Percentiles rank a stretch among this genome's conserved stretches.
Conservation (phyloP, 2,329 filamentous ascomycete genomes). For the Microascus cirrosus region DNA sequence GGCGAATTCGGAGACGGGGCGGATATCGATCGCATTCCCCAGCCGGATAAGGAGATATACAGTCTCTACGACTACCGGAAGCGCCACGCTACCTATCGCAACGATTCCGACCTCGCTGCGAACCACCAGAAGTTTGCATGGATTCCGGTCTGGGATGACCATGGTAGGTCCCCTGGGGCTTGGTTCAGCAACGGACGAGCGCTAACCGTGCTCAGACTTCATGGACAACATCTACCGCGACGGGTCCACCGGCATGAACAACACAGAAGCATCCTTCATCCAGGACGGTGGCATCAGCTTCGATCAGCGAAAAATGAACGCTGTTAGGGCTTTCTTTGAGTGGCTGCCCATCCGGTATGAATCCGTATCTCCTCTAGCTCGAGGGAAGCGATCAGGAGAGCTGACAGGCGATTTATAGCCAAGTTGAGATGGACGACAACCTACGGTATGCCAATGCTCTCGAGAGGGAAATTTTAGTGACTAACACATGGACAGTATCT, state of each 20-base stretch:
- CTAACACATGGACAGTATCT: conserved; percentile 51
- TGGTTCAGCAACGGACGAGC: background rate
- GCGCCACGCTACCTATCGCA: conserved; percentile 25
- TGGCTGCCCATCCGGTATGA: conserved; percentile 29
- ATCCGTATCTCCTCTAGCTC: too few relatives aligned
- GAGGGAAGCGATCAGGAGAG: too few relatives aligned
- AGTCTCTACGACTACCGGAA: conserved; percentile 30
- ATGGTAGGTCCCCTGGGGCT: background rate
- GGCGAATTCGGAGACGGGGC: conserved; percentile 5
- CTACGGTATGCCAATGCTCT: background rate
- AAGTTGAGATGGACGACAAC: background rate
- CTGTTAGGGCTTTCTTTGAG: conserved; percentile 59
- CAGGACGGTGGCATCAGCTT: conserved; percentile 48
- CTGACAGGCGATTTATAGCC: background rate
- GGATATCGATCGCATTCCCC: conserved; percentile 15
- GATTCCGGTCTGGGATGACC: conserved; percentile 27
- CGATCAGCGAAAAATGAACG: conserved; percentile 65
- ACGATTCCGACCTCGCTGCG: conserved; percentile 28
- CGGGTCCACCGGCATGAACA: conserved; percentile 49
- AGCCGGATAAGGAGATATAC: conserved; percentile 17
- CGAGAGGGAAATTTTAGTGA: too few relatives aligned
- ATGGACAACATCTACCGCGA: conserved; percentile 24
- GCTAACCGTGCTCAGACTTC: background rate
- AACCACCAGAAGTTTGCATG: conserved; percentile 28
- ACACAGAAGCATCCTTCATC: conserved; percentile 55